Evolutionary conservation across 129 eudicot genomes (phyloP).

Genomic region (Chrysanthemum seticuspe): DNA sequence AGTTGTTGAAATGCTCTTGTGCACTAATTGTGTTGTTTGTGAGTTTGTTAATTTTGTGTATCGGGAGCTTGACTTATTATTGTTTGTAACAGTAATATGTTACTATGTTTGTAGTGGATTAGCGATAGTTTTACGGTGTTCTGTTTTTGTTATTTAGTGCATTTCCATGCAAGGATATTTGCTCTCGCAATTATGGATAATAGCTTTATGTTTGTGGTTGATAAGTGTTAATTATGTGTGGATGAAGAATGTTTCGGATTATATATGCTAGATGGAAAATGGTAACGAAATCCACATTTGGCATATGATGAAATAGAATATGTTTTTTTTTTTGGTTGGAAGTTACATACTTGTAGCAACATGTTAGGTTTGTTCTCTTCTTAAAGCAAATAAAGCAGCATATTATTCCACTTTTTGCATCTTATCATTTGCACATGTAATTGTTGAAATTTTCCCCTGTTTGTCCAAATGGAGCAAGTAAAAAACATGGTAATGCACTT

Average conservation of each 20-base stretch:
- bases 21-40: too few species aligned
- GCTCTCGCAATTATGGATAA: constrained; percentile 9
- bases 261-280: constrained; percentile 1
- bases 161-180: too few species aligned
- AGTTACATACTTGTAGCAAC: constrained; percentile 17
- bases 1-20: constrained; percentile 12
- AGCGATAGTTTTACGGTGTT: constrained; percentile 8
- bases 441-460: constrained; percentile 7
- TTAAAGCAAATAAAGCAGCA: constrained; percentile 9
- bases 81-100: too few species aligned
- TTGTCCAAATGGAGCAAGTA: constrained; percentile 10
- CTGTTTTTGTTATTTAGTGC: neutral
- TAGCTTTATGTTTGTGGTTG: constrained; percentile 8
- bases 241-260: constrained; percentile 3
- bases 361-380: constrained; percentile 12
- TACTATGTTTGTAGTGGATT: too few species aligned
- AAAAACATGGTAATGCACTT: constrained; percentile 17
- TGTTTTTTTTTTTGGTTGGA: constrained; percentile 3
- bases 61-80: too few species aligned
- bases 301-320: constrained; percentile 22
- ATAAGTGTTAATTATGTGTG: constrained; percentile 12
- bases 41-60: too few species aligned
- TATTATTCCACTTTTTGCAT: constrained; percentile 20
- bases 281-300: constrained; percentile 6
- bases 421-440: constrained; percentile 21